A percentile compares a stretch with the other conserved stretches of the same genome.
phyloP scores from a whole-genome alignment of 2,329 filamentous ascomycete genomes.

The Ophiostoma ips region DNA sequence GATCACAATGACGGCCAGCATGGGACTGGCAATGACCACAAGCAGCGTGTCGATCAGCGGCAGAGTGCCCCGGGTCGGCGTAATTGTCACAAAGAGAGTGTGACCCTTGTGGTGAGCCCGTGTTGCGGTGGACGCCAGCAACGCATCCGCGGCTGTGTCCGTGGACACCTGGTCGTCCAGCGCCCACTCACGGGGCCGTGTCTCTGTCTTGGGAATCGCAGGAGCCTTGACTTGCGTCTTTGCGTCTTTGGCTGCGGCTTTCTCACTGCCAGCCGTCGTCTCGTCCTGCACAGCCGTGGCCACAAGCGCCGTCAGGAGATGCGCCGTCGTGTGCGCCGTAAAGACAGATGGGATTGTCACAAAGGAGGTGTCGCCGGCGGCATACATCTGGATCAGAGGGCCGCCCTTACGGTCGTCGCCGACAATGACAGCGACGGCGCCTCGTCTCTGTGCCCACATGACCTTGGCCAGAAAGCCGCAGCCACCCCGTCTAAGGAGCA shows the following conservation, averaged over 20 bases:
- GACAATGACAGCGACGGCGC: constrained; percentile 79
- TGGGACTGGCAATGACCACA: constrained; percentile 88
- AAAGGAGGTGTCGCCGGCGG: constrained; percentile 89
- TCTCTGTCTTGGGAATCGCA: constrained; percentile 11
- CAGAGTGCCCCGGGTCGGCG: constrained; percentile 74
- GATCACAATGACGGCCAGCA: constrained; percentile 83
- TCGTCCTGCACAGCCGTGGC: constrained; percentile 4
- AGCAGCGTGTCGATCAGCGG: constrained; percentile 93
- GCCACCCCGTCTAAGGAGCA: constrained; percentile 78
- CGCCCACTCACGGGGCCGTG: constrained; percentile 10
- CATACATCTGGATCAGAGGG: constrained; percentile 92
- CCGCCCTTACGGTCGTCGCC: constrained; percentile 86
- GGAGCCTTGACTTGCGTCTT: background rate
- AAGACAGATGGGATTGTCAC: constrained; percentile 90
- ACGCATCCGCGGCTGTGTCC: background rate
- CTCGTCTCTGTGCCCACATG: constrained; percentile 88
- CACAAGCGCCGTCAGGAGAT: constrained; percentile 43
- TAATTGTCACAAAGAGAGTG: constrained; percentile 87
- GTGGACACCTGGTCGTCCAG: constrained; percentile 11
- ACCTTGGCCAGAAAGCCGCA: constrained; percentile 96
- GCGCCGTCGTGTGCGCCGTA: constrained; percentile 86
- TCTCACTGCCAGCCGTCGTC: background rate
- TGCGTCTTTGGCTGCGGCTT: background rate
- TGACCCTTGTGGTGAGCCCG: background rate
- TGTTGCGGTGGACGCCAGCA: background rate